Percentiles rank a stretch among this genome's conserved stretches.
These are phyloP conservation scores for Monosporascus sp. DNA, from an alignment of 2,329 filamentous ascomycete genomes.

Conservation along the genomic window DNA sequence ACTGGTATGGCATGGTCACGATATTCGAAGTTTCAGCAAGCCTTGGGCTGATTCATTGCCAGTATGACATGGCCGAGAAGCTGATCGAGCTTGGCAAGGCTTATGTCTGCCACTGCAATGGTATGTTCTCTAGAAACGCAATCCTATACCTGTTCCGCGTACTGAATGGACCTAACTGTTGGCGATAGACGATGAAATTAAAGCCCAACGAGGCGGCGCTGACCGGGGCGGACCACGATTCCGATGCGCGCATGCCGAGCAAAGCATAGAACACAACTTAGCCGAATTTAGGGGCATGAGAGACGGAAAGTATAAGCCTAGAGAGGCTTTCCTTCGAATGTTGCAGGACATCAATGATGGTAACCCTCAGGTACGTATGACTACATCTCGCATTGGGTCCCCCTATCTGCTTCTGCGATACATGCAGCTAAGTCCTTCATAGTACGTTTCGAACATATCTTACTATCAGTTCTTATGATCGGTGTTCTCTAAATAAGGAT, in stretches of 20 bases:
- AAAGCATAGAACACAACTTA: constrained; percentile 70
- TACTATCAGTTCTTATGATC: too few relatives aligned
- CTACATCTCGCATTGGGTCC: background rate
- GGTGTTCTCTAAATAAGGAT: too few relatives aligned
- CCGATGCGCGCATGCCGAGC: constrained; percentile 74
- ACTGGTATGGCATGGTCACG: constrained; percentile 35
- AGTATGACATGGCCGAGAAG: constrained; percentile 81
- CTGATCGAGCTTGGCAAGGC: constrained; percentile 65
- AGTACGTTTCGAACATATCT: too few relatives aligned
- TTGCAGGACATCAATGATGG: constrained; percentile 79
- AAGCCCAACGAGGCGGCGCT: constrained; percentile 78
- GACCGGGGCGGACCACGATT: constrained; percentile 64
- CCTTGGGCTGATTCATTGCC: background rate
- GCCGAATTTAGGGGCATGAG: constrained; percentile 84
- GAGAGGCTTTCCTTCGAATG: constrained; percentile 84
- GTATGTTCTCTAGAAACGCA: constrained; percentile 24
- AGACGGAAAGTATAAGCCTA: constrained; percentile 83
- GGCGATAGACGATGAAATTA: constrained; percentile 65
- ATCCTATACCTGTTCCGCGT: too few relatives aligned
- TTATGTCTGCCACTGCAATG: constrained; percentile 85
- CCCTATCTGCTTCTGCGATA: too few relatives aligned
- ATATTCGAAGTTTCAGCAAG: background rate
- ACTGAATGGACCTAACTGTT: background rate
- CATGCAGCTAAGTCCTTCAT: too few relatives aligned
- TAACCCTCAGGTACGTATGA: constrained; percentile 69